Evolutionary conservation across 495 filamentous ascomycete genomes (phyloP).

Genomic region (Thermochaetoides thermophila): DNA sequence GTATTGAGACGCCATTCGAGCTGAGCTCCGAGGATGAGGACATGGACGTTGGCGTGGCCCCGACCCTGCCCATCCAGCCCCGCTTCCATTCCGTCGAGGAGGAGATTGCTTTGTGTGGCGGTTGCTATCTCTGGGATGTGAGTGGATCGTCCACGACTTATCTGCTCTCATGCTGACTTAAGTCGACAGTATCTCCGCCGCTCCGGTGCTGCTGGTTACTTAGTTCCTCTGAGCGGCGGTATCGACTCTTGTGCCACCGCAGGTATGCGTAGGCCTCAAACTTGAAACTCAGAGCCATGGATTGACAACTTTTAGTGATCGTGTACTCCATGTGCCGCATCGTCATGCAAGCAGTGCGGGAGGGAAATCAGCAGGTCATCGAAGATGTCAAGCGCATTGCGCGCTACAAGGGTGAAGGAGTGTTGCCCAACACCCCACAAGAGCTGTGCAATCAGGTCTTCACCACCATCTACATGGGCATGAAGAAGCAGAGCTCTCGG

Average conservation of each 20-base stretch:
- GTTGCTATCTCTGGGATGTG: constrained; percentile 67
- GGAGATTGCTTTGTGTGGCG: constrained; percentile 57
- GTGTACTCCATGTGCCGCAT: constrained; percentile 69
- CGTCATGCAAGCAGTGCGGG: constrained; percentile 48
- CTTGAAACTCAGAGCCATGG: background rate
- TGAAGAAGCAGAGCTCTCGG: constrained; percentile 46
- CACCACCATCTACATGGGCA: constrained; percentile 74
- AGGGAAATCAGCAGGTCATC: constrained; percentile 50
- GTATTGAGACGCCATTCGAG: constrained; percentile 26
- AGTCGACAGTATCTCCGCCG: constrained; percentile 45
- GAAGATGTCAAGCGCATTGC: constrained; percentile 50
- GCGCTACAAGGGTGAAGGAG: constrained; percentile 34
- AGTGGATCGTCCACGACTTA: background rate
- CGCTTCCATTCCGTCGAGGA: constrained; percentile 53
- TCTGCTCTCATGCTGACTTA: background rate
- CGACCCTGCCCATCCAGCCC: constrained; percentile 21
- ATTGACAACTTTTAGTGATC: constrained; percentile 32
- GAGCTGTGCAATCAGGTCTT: constrained; percentile 52
- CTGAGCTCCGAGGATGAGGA: constrained; percentile 25
- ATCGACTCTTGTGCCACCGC: constrained; percentile 51
- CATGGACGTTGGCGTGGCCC: constrained; percentile 13
- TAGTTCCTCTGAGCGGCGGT: constrained; percentile 50
- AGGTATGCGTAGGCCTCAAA: constrained; percentile 10
- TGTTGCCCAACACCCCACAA: constrained; percentile 42
- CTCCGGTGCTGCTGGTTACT: constrained; percentile 43